phyloP scores from a whole-genome alignment of 805 yeast species.

The Scheffersomyces amazonensis region DNA sequence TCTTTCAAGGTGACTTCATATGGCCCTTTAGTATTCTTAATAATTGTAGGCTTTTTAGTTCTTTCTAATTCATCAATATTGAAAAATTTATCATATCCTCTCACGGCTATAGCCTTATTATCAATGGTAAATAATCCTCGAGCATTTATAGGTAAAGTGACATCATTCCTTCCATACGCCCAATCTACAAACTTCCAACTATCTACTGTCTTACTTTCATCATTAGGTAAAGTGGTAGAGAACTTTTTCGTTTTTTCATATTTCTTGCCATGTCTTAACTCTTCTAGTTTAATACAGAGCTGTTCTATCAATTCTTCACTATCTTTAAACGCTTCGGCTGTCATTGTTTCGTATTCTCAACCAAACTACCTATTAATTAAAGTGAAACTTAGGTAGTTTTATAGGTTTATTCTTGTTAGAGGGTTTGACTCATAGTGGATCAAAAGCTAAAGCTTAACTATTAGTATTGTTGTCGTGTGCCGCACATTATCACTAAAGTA shows the following conservation, averaged over 20 bases:
- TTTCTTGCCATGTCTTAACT: slow-evolving; percentile 12
- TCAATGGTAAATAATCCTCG: slow-evolving; percentile 73
- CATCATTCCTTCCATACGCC: slow-evolving; percentile 64
- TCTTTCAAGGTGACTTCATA: slow-evolving; percentile 81
- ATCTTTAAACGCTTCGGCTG: too few species aligned
- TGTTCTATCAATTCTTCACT: too few species aligned
- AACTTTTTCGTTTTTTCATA: slow-evolving; percentile 19
- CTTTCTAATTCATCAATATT: slow-evolving; percentile 62
- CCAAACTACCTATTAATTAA: too few species aligned
- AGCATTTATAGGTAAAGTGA: slow-evolving; percentile 67
- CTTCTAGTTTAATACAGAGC: slow-evolving; percentile 18
- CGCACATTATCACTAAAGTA: too few species aligned
- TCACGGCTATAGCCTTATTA: slow-evolving; percentile 51
- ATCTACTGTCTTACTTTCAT: slow-evolving; percentile 3
- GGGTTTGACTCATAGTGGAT: too few species aligned
- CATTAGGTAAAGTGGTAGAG: slow-evolving; percentile 7
- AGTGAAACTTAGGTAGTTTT: too few species aligned
- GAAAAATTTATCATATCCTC: slow-evolving; percentile 96
- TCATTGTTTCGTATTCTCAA: too few species aligned
- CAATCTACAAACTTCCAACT: slow-evolving; percentile 89
- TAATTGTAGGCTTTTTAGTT: slow-evolving; percentile 51
- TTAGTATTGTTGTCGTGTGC: too few species aligned
- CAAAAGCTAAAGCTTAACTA: too few species aligned
- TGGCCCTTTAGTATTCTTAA: slow-evolving; percentile 61
- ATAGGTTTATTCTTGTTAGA: too few species aligned